Conservation (phyloP, 345 rosid species). For the Diplotaxis tenuifolia region DNA sequence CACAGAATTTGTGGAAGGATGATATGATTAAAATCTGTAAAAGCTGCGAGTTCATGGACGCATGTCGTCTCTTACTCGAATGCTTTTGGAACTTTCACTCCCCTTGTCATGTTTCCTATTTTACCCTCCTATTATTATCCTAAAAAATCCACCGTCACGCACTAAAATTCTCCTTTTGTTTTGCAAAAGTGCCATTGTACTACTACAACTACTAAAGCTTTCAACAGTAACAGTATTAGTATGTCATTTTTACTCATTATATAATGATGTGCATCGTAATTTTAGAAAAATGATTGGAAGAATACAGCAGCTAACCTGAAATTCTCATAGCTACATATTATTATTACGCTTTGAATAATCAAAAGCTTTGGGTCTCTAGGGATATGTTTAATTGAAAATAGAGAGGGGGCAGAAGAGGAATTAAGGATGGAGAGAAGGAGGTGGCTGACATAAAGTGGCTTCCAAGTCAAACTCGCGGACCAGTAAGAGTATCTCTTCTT, state of each 20-base stretch:
- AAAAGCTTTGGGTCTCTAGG: background rate
- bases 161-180: background rate
- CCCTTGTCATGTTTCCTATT: background rate
- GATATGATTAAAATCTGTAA: constrained; percentile 22
- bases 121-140: background rate
- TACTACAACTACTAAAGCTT: background rate
- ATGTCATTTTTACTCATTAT: background rate
- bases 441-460: constrained; percentile 29
- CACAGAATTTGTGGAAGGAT: constrained; percentile 32
- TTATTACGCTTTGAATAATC: background rate
- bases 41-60: constrained; percentile 40
- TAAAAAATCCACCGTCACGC: background rate
- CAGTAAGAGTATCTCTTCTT: constrained; percentile 7
- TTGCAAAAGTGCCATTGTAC: background rate
- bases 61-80: background rate
- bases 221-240: background rate
- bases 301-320: background rate
- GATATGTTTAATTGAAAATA: background rate
- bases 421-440: background rate
- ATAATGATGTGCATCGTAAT: background rate
- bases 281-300: background rate
- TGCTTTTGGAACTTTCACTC: background rate
- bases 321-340: background rate
- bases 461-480: constrained; percentile 20
- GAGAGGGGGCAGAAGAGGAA: background rate